phyloP scores from a whole-genome alignment of 208 protist species.

The Jaenimonas drosophilae region DNA sequence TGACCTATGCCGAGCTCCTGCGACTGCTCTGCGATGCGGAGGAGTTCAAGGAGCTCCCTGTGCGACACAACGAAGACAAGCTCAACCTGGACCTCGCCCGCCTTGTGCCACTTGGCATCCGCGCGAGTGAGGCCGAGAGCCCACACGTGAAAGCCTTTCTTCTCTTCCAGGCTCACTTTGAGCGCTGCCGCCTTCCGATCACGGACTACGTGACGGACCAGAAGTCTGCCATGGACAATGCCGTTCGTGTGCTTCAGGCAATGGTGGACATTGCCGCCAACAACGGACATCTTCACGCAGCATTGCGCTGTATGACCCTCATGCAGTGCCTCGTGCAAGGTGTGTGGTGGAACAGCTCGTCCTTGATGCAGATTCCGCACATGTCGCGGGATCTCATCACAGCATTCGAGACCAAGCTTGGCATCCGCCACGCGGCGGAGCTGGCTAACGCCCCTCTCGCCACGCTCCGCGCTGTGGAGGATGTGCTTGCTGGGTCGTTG shows the following conservation, averaged over 20 bases:
- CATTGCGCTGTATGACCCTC: slow-evolving; percentile 88
- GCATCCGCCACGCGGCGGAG: slow-evolving; percentile 52
- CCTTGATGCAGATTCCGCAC: slow-evolving; percentile 85
- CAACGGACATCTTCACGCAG: slow-evolving; percentile 84
- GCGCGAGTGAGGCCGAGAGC: slow-evolving; percentile 65
- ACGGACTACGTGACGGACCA: slow-evolving; percentile 98
- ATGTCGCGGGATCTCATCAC: too few relatives aligned
- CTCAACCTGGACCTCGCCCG: slow-evolving; percentile 88
- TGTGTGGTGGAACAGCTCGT: slow-evolving; percentile 74
- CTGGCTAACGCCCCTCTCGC: slow-evolving; percentile 57
- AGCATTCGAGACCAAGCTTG: slow-evolving; percentile 26
- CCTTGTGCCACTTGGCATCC: slow-evolving; percentile 57
- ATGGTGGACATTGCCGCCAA: slow-evolving; percentile 95
- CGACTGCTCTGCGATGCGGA: slow-evolving; percentile 83
- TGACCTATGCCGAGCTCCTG: slow-evolving; percentile 65
- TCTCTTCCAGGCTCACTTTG: slow-evolving; percentile 97
- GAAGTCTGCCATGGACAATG: slow-evolving; percentile 96
- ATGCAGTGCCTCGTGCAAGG: slow-evolving; percentile 95
- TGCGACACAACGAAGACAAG: slow-evolving; percentile 99
- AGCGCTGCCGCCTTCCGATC: slow-evolving; percentile 88
- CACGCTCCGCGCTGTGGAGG: slow-evolving; percentile 25
- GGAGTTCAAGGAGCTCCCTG: slow-evolving; percentile 95
- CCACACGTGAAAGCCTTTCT: slow-evolving; percentile 96
- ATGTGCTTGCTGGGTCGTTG: slow-evolving; percentile 49
- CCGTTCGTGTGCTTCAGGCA: slow-evolving; percentile 93